Base-by-base conservation (phyloP, 805 yeast genomes). In the Nakazawaea ambrosiae region DNA sequence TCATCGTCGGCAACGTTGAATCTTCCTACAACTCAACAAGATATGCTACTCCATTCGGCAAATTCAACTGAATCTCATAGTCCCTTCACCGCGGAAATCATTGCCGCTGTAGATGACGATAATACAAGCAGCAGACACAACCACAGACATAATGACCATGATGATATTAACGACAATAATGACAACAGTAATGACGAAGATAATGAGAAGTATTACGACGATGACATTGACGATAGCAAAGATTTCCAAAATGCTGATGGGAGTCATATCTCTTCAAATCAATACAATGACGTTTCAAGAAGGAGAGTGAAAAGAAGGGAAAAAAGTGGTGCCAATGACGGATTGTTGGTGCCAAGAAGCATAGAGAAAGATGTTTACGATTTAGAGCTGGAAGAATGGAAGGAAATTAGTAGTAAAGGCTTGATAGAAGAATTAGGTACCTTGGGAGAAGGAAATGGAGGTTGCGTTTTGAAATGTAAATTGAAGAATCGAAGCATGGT, bases 391-490 rank as follows among this genome's bases (percentile, higher is more conserved):
- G 75, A 73, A 12, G 87, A 79, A 36, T 89, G 97, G 96, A 71
- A 75, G 45, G 48, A 57, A 3, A 62, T 79, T 2, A 78, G 82
- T 11, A 67, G 73, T 37, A 57, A 65, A 20, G 73, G 75, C 34
- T 72, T 76, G 31, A 84, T 92, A 26, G 63, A 73, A 6, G 87
- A 85, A 38, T 45, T 89, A 27, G 78, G 78, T 16, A 69, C 75
- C 20, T 58, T 90, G 17, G 98, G 98, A 15, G 97, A 92, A 62
- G 98, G 98, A 14, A 81, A 86, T 25, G 95, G 96, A 12, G 98
- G 97, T 1, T 71, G 85, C 9, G 98, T 90, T 9, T 70, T 81
- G 16, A 80, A 86, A 54, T 90, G 97, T 57, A 63, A 64, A 40
- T 63, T 90, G 36, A 65, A 63, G 40, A 51, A 70, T 30, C 81